A percentile compares a stretch with the other conserved stretches of the same genome.
These are phyloP conservation scores for Rhinocladiella similis DNA, from an alignment of 2,329 filamentous ascomycete genomes.

Conservation along the genomic window DNA sequence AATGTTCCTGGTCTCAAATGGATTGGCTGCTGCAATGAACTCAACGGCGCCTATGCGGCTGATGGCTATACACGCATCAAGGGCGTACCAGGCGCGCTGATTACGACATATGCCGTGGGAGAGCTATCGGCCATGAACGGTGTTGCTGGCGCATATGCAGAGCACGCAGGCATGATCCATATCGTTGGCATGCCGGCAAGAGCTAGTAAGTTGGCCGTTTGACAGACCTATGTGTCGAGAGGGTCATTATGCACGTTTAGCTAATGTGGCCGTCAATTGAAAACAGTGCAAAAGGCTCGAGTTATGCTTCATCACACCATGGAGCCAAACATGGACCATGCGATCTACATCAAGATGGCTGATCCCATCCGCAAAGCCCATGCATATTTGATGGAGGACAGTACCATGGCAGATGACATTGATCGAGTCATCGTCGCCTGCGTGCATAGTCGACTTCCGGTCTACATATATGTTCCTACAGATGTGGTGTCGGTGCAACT, in stretches of 20 bases:
- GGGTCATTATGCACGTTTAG: background rate
- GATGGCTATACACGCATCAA: constrained; percentile 76
- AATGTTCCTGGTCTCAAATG: constrained; percentile 44
- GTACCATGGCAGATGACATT: constrained; percentile 28
- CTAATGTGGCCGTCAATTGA: constrained; percentile 27
- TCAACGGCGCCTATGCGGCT: constrained; percentile 68
- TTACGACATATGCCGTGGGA: constrained; percentile 63
- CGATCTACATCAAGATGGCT: constrained; percentile 26
- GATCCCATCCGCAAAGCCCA: constrained; percentile 25
- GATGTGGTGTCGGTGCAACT: constrained; percentile 24
- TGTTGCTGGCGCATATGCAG: constrained; percentile 53
- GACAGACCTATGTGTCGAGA: constrained; percentile 32
- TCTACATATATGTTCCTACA: constrained; percentile 30
- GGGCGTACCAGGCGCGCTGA: constrained; percentile 50
- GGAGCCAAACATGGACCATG: constrained; percentile 29
- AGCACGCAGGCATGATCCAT: constrained; percentile 60
- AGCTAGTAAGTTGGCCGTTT: constrained; percentile 21
- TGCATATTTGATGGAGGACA: constrained; percentile 30
- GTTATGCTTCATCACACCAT: constrained; percentile 39
- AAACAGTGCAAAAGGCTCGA: constrained; percentile 48
- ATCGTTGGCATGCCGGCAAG: constrained; percentile 57
- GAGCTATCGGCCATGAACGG: constrained; percentile 42
- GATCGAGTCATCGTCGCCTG: constrained; percentile 29
- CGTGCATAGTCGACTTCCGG: constrained; percentile 27
- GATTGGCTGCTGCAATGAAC: constrained; percentile 61